Base-by-base conservation (phyloP, 441 rosid genomes). In the Euphorbia corollata region DNA sequence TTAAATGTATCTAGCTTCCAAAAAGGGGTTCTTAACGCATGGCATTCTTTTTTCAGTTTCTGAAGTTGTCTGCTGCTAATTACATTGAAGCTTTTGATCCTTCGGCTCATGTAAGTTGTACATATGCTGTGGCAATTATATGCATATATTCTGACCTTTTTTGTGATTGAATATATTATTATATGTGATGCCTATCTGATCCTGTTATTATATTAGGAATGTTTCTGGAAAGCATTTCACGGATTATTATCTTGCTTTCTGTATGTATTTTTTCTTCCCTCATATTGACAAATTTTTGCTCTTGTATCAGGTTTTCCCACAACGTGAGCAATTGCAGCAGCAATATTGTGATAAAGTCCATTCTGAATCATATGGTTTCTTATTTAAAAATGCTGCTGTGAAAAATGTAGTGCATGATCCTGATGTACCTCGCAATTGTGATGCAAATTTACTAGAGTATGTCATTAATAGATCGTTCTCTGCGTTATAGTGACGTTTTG, bases 391-490 rank as follows among this genome's bases (percentile, higher is more conserved):
- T 51, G 64, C 60, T 62, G 75, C 84, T 12, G 79, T 84, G 61
- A 88, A 81, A 73, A 88, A 85, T 73, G 71, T 86, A 58, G 69
- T 94, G 76, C 78, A 80, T 68, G 96, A 94, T 74, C 99, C 97
- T 48, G 96, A 94, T 80, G 78, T 89, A 58, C 92, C 97, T 22
- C 74, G 58, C 74, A 86, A 86, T 48, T 91, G 92, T 57, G 85
- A 86, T 79, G 81, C 83, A 55, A 86, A 80, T 80, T 88, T 93
- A 55, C 79, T 79, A 65, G 96, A 91, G 99, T 91, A 87, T 41
- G 92, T 79, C 66, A 68, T 68, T 36, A 0, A 38, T 2, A 61
- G 69, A 65, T 53, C 68, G 27, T 10, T 69, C 43, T 70, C 41
- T 73, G 32, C 43, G 38, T 38, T 9, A 3, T 54, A 19, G 36